These are phyloP conservation scores for Botryosphaeria dothidea DNA, from an alignment of 2,329 filamentous ascomycete genomes.

Conservation along the genomic window DNA sequence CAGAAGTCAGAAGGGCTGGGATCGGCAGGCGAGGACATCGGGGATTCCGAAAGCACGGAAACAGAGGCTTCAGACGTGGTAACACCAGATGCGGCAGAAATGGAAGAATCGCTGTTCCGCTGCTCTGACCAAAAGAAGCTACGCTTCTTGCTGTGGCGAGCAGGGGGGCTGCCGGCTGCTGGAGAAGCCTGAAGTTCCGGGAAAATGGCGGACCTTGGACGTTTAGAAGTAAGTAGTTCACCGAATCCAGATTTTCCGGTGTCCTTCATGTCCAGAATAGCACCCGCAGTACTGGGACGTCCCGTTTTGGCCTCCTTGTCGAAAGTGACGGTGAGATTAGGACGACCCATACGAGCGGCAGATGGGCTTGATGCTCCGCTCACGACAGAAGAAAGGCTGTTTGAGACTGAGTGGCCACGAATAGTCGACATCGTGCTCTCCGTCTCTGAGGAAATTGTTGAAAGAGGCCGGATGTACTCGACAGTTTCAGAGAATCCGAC, in stretches of 20 bases:
- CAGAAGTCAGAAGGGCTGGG: not conserved
- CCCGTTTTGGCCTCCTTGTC: conserved; percentile 37
- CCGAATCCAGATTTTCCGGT: conserved; percentile 29
- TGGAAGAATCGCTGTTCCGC: conserved; percentile 40
- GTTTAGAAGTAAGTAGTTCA: conserved; percentile 31
- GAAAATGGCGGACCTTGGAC: conserved; percentile 39
- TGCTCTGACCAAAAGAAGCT: conserved; percentile 54
- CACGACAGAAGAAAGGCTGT: conserved; percentile 77
- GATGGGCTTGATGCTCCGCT: conserved; percentile 57
- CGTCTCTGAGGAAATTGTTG: conserved; percentile 80
- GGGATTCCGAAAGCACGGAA: conserved; percentile 23
- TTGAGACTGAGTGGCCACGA: conserved; percentile 71
- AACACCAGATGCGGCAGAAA: conserved; percentile 28
- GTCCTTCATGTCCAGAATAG: conserved; percentile 57
- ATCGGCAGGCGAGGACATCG: conserved; percentile 10
- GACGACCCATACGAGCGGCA: conserved; percentile 43
- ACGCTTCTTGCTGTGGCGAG: conserved; percentile 33
- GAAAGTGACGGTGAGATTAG: conserved; percentile 41
- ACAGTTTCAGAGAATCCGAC: conserved; percentile 84
- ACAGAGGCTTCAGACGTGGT: conserved; percentile 39
- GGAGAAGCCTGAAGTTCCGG: conserved; percentile 25
- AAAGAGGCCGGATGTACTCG: conserved; percentile 81
- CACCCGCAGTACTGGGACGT: conserved; percentile 70
- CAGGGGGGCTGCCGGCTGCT: conserved; percentile 24
- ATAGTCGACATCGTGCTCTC: conserved; percentile 72